Base-by-base conservation (phyloP, 768 basidiomycete species). In the Collybiopsis confluens region DNA sequence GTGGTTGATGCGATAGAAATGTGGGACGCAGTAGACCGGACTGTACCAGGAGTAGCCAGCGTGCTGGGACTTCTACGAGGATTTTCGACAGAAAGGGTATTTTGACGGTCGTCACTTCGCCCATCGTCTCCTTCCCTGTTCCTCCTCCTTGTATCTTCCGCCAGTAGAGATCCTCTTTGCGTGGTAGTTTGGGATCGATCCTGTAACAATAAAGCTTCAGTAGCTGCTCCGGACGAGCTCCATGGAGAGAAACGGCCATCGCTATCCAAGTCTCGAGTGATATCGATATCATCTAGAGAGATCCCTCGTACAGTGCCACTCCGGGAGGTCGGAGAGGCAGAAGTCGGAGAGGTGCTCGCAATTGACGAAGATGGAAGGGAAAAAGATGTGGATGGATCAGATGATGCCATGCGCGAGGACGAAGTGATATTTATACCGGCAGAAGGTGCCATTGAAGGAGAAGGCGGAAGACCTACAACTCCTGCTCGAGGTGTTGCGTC, bases 401-500 rank as follows among this genome's bases (percentile, higher is more conserved):
- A 52, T 8, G 40, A 11, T 18, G 40, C 27, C 9, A 52, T 5
- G 16, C 37, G 38, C 4, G 50, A 48, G 3, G 38, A 41, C 13
- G 50, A 27, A 28, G 50, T 27, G 2, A 52, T 52, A 20, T 26
- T 43, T 10, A 30, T 20, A 18, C 50, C 28, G 10, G 48, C 7
- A 48, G 36, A n/a, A 11, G 50, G 13, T 41, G 50, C 37, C n/a
- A 26, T 20, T 10, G 50, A 52, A 42, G 52, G 43, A n/a, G 52
- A 53, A 37, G 55, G 42, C 4, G 85, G 87, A 4, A 88, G 68
- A 4, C 78, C 75, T 0, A 84, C 70, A 1, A 81, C 73, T 0
- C 77, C 81, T 1, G 86, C 85, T 20, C 87, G 73, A 2, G 87
- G 87, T 0, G 85, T 86, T 4, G 78, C 77, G 63, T 83, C 82